A percentile compares a stretch with the other conserved stretches of the same genome.
phyloP scores from a whole-genome alignment of 2,329 filamentous ascomycete genomes.

The Cordyceps tenuipes region DNA sequence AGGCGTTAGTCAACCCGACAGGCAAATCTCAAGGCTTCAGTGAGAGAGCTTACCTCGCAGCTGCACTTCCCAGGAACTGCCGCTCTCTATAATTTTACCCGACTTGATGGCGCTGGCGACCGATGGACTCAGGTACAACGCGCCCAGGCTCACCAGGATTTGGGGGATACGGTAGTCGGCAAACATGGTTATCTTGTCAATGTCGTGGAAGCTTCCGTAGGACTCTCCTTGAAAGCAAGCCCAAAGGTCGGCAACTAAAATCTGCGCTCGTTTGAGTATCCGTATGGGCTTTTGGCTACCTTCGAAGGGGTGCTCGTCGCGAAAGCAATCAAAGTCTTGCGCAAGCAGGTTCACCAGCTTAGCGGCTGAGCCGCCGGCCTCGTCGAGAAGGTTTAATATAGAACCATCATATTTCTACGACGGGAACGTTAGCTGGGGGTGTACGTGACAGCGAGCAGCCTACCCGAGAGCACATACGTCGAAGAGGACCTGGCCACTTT shows the following conservation, averaged over 20 bases:
- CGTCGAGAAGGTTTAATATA: constrained; percentile 63
- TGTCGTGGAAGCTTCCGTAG: constrained; percentile 78
- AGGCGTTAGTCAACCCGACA: neutral
- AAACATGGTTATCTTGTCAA: constrained; percentile 96
- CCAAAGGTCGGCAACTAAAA: constrained; percentile 93
- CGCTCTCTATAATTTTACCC: constrained; percentile 58
- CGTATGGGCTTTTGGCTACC: constrained; percentile 61
- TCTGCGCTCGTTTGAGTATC: constrained; percentile 90
- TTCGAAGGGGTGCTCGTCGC: constrained; percentile 70
- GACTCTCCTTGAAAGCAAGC: constrained; percentile 80
- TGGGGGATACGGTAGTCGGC: constrained; percentile 96
- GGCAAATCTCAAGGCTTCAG: neutral
- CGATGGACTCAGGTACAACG: constrained; percentile 74
- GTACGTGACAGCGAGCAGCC: neutral
- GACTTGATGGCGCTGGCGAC: constrained; percentile 62
- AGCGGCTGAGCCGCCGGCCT: constrained; percentile 72
- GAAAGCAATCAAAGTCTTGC: constrained; percentile 74
- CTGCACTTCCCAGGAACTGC: constrained; percentile 75
- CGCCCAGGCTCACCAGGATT: constrained; percentile 75
- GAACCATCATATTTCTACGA: constrained; percentile 65
- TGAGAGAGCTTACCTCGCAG: constrained; percentile 54
- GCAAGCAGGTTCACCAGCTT: constrained; percentile 79
- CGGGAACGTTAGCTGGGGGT: neutral
- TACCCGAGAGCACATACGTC: constrained; percentile 45
- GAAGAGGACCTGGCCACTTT: constrained; percentile 73